These are phyloP conservation scores for Wakefieldia striispora DNA, from an alignment of 768 basidiomycete species.

Conservation along the genomic window DNA sequence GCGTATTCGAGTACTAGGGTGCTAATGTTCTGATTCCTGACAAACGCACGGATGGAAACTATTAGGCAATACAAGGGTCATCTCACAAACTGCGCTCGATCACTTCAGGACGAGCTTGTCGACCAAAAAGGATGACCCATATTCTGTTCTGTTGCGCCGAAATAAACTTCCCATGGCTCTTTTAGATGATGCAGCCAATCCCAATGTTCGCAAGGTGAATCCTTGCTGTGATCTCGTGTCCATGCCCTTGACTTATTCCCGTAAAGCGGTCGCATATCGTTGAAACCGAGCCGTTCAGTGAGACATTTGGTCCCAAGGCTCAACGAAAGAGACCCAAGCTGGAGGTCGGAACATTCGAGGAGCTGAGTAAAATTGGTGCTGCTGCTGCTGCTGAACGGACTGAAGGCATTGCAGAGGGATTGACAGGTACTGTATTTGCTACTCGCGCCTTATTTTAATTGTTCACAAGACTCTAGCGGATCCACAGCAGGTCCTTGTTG, in stretches of 20 bases:
- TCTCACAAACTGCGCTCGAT: slow-evolving; percentile 92
- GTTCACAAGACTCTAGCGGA: slow-evolving; percentile 11
- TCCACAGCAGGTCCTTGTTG: slow-evolving; percentile 11
- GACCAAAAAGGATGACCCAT: slow-evolving; percentile 87
- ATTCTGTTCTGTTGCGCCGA: slow-evolving; percentile 87
- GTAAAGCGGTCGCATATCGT: slow-evolving; percentile 85
- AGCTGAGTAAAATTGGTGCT: slow-evolving; percentile 67
- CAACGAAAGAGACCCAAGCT: slow-evolving; percentile 88
- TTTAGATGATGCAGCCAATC: slow-evolving; percentile 85
- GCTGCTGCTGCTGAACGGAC: slow-evolving; percentile 53
- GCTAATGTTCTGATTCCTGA: slow-evolving; percentile 7
- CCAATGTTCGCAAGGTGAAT: slow-evolving; percentile 70
- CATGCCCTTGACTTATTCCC: slow-evolving; percentile 3
- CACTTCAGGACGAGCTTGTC: slow-evolving; percentile 92
- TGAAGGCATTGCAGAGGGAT: slow-evolving; percentile 36
- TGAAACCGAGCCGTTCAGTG: slow-evolving; percentile 90
- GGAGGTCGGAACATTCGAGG: slow-evolving; percentile 89
- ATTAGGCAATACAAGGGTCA: slow-evolving; percentile 95
- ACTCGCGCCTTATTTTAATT: not conserved
- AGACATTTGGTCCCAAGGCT: slow-evolving; percentile 95
- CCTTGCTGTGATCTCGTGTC: not conserved
- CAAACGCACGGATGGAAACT: slow-evolving; percentile 1
- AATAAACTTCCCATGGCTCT: slow-evolving; percentile 98
- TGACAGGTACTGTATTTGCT: slow-evolving; percentile 39
- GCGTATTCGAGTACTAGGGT: slow-evolving; percentile 28